Evolutionary conservation across 805 yeast genomes (phyloP).

Genomic region (Myxozyma lipomycoides): DNA sequence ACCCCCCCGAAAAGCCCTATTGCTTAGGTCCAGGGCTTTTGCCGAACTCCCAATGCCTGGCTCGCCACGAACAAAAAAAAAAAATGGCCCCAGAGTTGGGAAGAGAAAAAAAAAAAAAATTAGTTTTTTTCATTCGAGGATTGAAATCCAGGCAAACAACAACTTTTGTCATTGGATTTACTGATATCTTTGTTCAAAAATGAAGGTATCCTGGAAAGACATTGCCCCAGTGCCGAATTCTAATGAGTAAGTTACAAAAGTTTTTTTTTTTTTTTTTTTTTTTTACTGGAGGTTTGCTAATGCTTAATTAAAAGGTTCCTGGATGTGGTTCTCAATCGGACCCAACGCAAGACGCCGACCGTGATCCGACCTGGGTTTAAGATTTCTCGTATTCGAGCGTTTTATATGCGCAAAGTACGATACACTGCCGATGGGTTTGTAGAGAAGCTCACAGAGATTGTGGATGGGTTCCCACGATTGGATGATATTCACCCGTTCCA

Average conservation of each 20-base stretch:
- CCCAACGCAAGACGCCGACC: constrained; percentile 99
- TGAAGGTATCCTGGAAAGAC: constrained; percentile 99
- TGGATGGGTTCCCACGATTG: constrained; percentile 89
- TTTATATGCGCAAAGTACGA: constrained; percentile 96
- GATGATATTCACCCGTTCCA: constrained; percentile 98
- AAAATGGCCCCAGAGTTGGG: too few species aligned
- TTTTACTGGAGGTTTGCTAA: neutral
- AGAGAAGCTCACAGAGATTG: constrained; percentile 83
- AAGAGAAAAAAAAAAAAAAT: neutral
- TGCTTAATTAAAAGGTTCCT: constrained; percentile 44
- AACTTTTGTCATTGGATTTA: too few species aligned
- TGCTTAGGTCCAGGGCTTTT: too few species aligned
- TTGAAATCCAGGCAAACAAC: too few species aligned
- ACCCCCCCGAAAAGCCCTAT: too few species aligned
- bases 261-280: too few species aligned
- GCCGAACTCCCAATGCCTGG: too few species aligned
- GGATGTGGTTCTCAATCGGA: constrained; percentile 94
- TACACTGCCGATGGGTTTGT: constrained; percentile 94
- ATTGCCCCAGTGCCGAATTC: constrained; percentile 91
- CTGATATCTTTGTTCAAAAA: too few species aligned
- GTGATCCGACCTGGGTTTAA: constrained; percentile 95
- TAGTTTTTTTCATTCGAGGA: neutral
- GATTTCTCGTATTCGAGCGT: constrained; percentile 92
- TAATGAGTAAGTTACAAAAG: constrained; percentile 64
- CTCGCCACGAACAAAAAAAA: neutral